Evolutionary conservation across 208 protist species (phyloP), one percentile per base, ranked within the genome.

Genomic region (Herpetomonas tarakana): DNA sequence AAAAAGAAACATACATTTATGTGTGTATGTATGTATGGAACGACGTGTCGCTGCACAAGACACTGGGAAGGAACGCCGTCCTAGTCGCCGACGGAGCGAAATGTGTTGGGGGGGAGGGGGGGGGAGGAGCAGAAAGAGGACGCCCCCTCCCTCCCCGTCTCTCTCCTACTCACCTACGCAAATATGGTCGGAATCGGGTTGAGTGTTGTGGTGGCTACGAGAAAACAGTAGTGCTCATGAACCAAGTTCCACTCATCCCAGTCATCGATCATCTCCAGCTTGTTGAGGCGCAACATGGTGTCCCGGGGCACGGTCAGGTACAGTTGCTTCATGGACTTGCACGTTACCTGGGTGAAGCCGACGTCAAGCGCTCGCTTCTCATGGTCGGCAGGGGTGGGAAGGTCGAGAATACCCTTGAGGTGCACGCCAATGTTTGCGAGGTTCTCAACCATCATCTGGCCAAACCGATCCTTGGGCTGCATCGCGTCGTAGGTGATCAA

Each of bases 181-280:
- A 83, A 83, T 12, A 88, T 65, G 38, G 74, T 65, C 0, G 81
- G 81, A 19, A 89, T 27, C 22, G 74, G 54, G 0, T 62, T 61
- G 6, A 75, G 56, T 12, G 62, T 69, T 25, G 75, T 88, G 24
- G 69, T 68, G n/a, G 86, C 90, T 35, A 89, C 69, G 6, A 96
- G 65, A 59, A 96, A 93, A 56, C 86, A 87, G 70, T 96, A 96
- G 62, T 96, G 90, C n/a, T 96, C 90, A 58, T 93, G 90, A 67
- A 96, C 85, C 53, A 96, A 62, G 41, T 88, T 91, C 87, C 90
- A 96, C 68, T 96, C 90, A 63, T 96, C 90, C 86, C 87, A 96
- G 68, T 96, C 90, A 58, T 96, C 90, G 7, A 96, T 86, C 69
- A 93, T 93, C 70, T 96, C 90, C 16, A 96, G 71, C 52, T 84